Percentiles rank a stretch among this genome's conserved stretches.
phyloP scores from a whole-genome alignment of 164 flowering plant species.

The Sextonia rubra region DNA sequence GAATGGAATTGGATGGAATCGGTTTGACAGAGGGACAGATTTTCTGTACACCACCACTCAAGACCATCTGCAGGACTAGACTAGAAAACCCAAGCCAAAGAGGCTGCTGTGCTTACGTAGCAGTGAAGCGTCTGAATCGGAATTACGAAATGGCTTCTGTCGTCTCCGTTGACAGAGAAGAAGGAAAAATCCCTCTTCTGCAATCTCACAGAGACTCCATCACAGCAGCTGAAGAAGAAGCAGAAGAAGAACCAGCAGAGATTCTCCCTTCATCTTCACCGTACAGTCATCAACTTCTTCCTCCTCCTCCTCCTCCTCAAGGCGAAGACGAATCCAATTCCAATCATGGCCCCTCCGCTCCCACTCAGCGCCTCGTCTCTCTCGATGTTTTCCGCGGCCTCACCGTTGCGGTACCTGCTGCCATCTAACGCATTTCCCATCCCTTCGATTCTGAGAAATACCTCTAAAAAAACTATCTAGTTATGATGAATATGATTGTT shows the following conservation, averaged over 20 bases:
- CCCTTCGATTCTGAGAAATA: neutral
- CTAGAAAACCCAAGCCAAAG: too few species aligned
- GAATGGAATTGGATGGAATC: too few species aligned
- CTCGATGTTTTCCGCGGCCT: constrained; percentile 81
- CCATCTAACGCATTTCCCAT: neutral
- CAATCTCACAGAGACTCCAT: neutral
- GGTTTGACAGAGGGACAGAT: too few species aligned
- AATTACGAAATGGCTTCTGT: constrained; percentile 9
- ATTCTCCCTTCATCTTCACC: constrained; percentile 13
- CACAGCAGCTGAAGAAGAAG: constrained; percentile 19
- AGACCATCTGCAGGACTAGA: neutral
- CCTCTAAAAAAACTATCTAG: too few species aligned
- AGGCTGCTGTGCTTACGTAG: neutral
- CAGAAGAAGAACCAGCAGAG: constrained; percentile 24
- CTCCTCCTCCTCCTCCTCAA: neutral
- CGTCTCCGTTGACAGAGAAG: constrained; percentile 16
- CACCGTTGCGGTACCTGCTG: constrained; percentile 51
- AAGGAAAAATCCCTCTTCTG: constrained; percentile 27
- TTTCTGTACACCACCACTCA: too few species aligned
- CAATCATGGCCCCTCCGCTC: constrained; percentile 4
- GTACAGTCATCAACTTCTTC: neutral
- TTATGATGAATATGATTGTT: too few species aligned
- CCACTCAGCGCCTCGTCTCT: constrained; percentile 47
- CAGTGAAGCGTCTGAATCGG: neutral
- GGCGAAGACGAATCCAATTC: constrained; percentile 15